phyloP scores from a whole-genome alignment of 306 rosid species.

The Ziziphus jujuba region DNA sequence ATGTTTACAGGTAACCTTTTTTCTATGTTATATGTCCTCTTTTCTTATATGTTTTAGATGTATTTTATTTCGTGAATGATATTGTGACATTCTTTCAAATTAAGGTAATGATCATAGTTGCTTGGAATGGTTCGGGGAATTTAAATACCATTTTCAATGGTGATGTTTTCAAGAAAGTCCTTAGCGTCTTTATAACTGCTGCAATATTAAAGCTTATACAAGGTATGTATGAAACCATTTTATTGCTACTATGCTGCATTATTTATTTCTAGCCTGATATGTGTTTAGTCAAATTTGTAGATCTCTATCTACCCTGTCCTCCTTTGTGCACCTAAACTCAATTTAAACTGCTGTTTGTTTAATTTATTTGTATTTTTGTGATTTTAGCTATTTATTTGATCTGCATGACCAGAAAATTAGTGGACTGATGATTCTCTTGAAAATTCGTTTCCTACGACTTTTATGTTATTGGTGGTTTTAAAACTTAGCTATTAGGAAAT shows the following conservation, averaged over 20 bases:
- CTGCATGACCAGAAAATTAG: too few species aligned
- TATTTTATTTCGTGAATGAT: constrained; percentile 25
- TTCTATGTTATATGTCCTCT: background rate
- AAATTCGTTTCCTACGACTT: too few species aligned
- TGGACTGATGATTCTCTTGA: too few species aligned
- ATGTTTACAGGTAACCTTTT: constrained; percentile 67
- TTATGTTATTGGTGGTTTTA: too few species aligned
- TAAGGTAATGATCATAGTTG: constrained; percentile 91
- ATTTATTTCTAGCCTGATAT: constrained; percentile 16
- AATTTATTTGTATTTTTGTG: background rate
- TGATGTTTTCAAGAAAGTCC: constrained; percentile 81
- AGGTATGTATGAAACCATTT: constrained; percentile 55
- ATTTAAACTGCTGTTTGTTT: background rate
- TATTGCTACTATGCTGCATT: constrained; percentile 10
- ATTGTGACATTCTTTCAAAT: constrained; percentile 32
- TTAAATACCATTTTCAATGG: constrained; percentile 63
- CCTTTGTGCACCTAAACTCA: background rate
- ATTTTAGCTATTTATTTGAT: background rate
- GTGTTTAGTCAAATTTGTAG: background rate
- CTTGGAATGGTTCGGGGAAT: constrained; percentile 75
- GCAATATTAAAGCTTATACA: constrained; percentile 92
- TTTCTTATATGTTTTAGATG: constrained; percentile 15
- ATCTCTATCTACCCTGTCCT: background rate
- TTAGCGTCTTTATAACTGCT: constrained; percentile 93
- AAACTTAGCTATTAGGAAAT: too few species aligned